Percentiles rank a stretch among this genome's conserved stretches.
Conservation (phyloP, 768 basidiomycete genomes). For the Chiua virens region DNA sequence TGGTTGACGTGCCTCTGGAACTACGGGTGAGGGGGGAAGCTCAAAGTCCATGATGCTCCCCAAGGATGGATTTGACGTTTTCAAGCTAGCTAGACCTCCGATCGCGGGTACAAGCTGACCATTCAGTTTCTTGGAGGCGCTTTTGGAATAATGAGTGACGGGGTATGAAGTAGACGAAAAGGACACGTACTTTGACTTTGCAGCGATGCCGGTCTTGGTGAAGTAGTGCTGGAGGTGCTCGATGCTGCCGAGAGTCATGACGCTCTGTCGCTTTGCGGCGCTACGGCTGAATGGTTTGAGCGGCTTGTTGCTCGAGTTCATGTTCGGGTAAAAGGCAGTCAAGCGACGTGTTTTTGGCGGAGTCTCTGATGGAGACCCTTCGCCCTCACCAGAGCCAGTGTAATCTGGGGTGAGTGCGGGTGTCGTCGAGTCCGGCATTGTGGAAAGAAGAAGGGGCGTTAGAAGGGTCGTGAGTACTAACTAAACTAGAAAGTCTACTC, state of each 20-base stretch:
- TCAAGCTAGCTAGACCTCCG: constrained; percentile 54
- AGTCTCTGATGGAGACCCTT: constrained; percentile 32
- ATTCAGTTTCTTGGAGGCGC: constrained; percentile 49
- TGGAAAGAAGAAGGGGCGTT: constrained; percentile 15
- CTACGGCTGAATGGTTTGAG: constrained; percentile 86
- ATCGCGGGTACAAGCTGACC: constrained; percentile 75
- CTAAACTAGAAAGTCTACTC: neutral
- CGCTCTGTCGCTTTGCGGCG: constrained; percentile 90
- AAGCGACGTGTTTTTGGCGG: constrained; percentile 58
- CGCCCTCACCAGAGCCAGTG: constrained; percentile 51
- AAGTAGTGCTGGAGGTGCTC: constrained; percentile 96
- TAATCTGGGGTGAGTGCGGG: constrained; percentile 62
- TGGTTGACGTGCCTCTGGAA: constrained; percentile 47
- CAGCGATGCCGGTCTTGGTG: constrained; percentile 78
- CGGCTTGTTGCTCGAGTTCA: constrained; percentile 67
- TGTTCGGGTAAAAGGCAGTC: constrained; percentile 77
- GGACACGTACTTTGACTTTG: constrained; percentile 66
- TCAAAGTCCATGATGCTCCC: constrained; percentile 49
- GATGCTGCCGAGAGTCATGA: constrained; percentile 93
- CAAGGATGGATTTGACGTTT: constrained; percentile 38
- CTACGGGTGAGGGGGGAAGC: constrained; percentile 68
- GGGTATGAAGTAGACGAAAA: neutral
- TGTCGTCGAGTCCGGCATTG: constrained; percentile 43
- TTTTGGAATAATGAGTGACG: constrained; percentile 21
- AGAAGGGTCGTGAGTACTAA: constrained; percentile 9